Evolutionary conservation across 2,329 filamentous ascomycete genomes (phyloP), one percentile per base, ranked within the genome.

Genomic region (Epichloe gansuensis): DNA sequence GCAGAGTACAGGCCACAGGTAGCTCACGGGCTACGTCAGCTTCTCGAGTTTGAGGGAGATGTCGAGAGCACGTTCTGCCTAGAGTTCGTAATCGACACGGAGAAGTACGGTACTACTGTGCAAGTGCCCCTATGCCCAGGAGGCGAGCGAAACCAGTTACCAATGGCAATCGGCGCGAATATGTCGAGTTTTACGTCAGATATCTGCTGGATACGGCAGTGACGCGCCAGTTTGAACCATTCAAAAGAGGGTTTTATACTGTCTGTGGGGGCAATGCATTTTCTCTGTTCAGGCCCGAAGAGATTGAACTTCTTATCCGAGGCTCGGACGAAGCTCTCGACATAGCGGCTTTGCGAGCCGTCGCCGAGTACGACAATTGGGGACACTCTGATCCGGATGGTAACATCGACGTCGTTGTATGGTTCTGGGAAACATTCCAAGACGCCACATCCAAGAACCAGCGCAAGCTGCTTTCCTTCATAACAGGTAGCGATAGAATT

Each of bases 231-330:
- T 96, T 94, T 58, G 89, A 95, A 64, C 90, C 91, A 0, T 96
- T 96, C 75, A 93, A 93, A 65, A 81, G 90, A 52, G 91, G 91
- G 1, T 96, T 96, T 68, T 96, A 89, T 66, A 94, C 87, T 0
- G 88, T 95, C 31, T 95, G 89, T 63, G 87, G 86, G 38, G 88
- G 90, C 38, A 95, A 93, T 63, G 90, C 91, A 0, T 74, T 95
- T 38, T 88, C 85, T 1, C 77, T 96, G 2, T 95, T 95, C 67
- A 81, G 88, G 15, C 86, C 91, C 0, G 90, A 95, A 65, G 91
- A 96, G 66, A 94, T 96, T 56, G 91, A 95, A 65, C 77, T 95
- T 3, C 76, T 95, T 1, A 80, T 96, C 5, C 78, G 90, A 50
- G 90, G 90, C 11, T 93, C 88, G 7, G 88, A 94, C 57, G 90